Conservation (phyloP, 2,329 filamentous ascomycete species). For the Penicillium sp. region DNA sequence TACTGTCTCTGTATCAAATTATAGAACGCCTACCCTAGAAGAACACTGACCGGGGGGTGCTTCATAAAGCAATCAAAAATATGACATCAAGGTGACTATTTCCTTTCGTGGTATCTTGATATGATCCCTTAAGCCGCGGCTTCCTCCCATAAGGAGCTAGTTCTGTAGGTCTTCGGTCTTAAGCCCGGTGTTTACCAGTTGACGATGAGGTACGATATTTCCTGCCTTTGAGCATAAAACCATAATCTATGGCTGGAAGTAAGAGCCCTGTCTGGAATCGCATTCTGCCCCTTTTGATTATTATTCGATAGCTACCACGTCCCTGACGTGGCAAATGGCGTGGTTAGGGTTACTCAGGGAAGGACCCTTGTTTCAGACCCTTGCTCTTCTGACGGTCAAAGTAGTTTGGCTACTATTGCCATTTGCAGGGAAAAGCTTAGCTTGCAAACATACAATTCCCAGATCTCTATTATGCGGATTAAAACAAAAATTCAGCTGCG, state of each 20-base stretch:
- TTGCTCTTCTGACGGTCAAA: not conserved
- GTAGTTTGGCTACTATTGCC: too few species aligned
- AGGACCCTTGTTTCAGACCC: not conserved
- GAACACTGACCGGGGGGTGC: not conserved
- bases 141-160: not conserved
- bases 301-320: not conserved
- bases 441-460: too few species aligned
- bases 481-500: too few species aligned
- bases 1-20: not conserved
- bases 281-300: too few species aligned
- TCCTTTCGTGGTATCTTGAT: too few species aligned
- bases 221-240: not conserved
- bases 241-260: not conserved
- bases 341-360: not conserved
- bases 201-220: not conserved
- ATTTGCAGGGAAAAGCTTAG: too few species aligned
- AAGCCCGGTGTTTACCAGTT: not conserved
- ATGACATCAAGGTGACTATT: too few species aligned
- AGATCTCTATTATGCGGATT: too few species aligned
- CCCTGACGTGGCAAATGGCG: not conserved
- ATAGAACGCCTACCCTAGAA: not conserved
- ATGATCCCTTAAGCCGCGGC: too few species aligned
- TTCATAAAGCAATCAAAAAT: not conserved
- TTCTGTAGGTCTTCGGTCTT: not conserved
- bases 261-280: not conserved